Percentiles rank a stretch among this genome's conserved stretches.
phyloP scores from a whole-genome alignment of 352 stramenopile genomes.

The Phytopythium aichiense region DNA sequence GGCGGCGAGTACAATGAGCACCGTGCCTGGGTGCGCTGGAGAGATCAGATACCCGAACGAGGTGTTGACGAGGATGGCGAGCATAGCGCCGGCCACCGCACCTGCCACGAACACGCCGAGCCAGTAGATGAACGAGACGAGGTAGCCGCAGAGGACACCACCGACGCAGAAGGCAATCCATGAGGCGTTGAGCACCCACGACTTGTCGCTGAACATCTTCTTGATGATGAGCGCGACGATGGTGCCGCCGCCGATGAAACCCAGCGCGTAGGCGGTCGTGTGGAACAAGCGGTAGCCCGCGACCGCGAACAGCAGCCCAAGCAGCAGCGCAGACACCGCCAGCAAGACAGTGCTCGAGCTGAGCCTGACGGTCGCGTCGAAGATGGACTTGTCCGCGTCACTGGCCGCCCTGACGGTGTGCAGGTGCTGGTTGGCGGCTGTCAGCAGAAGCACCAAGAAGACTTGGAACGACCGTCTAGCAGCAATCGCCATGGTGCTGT shows the following conservation, averaged over 20 bases:
- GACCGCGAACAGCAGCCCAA: constrained; percentile 38
- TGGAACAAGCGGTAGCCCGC: constrained; percentile 64
- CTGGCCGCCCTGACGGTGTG: constrained; percentile 12
- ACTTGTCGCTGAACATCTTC: constrained; percentile 44
- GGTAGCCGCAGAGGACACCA: constrained; percentile 41
- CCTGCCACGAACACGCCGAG: constrained; percentile 56
- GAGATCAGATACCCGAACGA: constrained; percentile 52
- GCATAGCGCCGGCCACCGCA: constrained; percentile 44
- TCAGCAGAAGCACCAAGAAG: constrained; percentile 12
- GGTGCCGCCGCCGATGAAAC: constrained; percentile 54
- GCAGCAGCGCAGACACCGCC: constrained; percentile 30
- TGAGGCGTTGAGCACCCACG: constrained; percentile 46
- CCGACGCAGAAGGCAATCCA: constrained; percentile 71
- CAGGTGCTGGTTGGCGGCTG: constrained; percentile 1
- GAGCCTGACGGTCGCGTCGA: constrained; percentile 24
- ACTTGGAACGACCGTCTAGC: background rate
- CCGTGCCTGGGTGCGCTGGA: constrained; percentile 43
- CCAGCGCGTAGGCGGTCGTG: constrained; percentile 47
- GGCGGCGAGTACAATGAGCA: constrained; percentile 42
- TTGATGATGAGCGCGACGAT: constrained; percentile 47
- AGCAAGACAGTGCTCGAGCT: constrained; percentile 36
- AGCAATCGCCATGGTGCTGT: too few relatives aligned
- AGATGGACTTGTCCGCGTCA: constrained; percentile 25
- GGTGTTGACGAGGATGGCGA: constrained; percentile 57
- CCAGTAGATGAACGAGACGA: constrained; percentile 49